Percentiles rank a stretch among this genome's conserved stretches.
Conservation (phyloP, 371 early-diverging fungal species). For the Aphelidium insulamus region DNA sequence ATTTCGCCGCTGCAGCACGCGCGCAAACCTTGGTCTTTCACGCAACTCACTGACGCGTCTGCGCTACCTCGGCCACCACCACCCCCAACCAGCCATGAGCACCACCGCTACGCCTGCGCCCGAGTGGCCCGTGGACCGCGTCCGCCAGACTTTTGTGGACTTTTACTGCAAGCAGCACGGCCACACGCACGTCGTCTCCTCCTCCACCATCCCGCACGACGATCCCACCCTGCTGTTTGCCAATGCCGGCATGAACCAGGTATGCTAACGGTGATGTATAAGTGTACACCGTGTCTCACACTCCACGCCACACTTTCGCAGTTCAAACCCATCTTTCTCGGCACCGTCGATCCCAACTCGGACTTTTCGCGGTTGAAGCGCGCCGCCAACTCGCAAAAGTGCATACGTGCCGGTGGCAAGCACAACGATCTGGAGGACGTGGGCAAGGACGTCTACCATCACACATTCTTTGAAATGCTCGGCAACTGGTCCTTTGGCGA, state of each 20-base stretch:
- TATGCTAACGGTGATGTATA: conserved; percentile 8
- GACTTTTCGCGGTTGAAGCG: conserved; percentile 72
- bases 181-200: conserved; percentile 73
- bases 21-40: too few relatives aligned
- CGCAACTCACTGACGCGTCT: too few relatives aligned
- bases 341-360: conserved; percentile 76
- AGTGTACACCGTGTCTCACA: background rate
- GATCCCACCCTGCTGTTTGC: conserved; percentile 96
- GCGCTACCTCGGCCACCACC: too few relatives aligned
- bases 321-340: conserved; percentile 97
- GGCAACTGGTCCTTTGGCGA: conserved; percentile 99
- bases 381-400: conserved; percentile 94
- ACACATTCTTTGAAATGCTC: conserved; percentile 99
- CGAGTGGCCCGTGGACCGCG: conserved; percentile 56
- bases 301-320: conserved; percentile 6
- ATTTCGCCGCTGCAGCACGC: too few relatives aligned
- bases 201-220: conserved; percentile 85
- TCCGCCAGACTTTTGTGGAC: conserved; percentile 76
- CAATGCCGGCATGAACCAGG: conserved; percentile 99
- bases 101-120: background rate
- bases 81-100: too few relatives aligned
- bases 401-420: conserved; percentile 98
- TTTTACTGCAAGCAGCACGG: conserved; percentile 54
- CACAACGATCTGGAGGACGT: conserved; percentile 99
- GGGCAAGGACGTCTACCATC: conserved; percentile 98